phyloP scores from a whole-genome alignment of 495 filamentous ascomycete genomes.

The Poronia punctata region DNA sequence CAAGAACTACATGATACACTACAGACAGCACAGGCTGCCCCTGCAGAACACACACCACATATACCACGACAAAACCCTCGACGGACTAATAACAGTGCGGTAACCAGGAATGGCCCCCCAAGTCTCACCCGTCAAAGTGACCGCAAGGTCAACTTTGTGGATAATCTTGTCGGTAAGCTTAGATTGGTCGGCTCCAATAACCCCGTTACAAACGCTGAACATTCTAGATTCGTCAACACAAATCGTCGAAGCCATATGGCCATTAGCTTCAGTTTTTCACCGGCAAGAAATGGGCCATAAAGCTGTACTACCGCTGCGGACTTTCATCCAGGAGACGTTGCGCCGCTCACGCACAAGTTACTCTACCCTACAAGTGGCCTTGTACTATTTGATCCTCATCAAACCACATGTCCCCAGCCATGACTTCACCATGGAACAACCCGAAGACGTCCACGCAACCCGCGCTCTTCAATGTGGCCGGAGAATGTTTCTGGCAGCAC shows the following conservation, averaged over 20 bases:
- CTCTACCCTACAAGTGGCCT: slow-evolving; percentile 90
- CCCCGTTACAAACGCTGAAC: slow-evolving; percentile 20
- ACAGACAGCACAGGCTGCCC: slow-evolving; percentile 24
- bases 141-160: slow-evolving; percentile 92
- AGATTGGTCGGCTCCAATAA: slow-evolving; percentile 14
- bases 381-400: slow-evolving; percentile 94
- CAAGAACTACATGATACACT: slow-evolving; percentile 13
- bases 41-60: slow-evolving; percentile 56
- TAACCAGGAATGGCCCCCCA: slow-evolving; percentile 61
- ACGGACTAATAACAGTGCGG: slow-evolving; percentile 53
- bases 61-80: slow-evolving; percentile 76
- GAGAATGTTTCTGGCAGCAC: slow-evolving; percentile 90
- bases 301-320: slow-evolving; percentile 81
- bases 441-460: slow-evolving; percentile 60
- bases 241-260: slow-evolving; percentile 97
- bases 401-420: slow-evolving; percentile 79
- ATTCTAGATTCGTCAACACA: slow-evolving; percentile 90
- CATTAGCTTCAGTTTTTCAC: slow-evolving; percentile 58
- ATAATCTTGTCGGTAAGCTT: slow-evolving; percentile 94
- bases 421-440: slow-evolving; percentile 81
- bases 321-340: slow-evolving; percentile 95
- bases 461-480: slow-evolving; percentile 93
- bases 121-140: slow-evolving; percentile 83
- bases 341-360: slow-evolving; percentile 93
- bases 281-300: slow-evolving; percentile 51